A percentile compares a stretch with the other conserved stretches of the same genome.
Conservation (phyloP, 306 rosid genomes). For the Myrica gale region DNA sequence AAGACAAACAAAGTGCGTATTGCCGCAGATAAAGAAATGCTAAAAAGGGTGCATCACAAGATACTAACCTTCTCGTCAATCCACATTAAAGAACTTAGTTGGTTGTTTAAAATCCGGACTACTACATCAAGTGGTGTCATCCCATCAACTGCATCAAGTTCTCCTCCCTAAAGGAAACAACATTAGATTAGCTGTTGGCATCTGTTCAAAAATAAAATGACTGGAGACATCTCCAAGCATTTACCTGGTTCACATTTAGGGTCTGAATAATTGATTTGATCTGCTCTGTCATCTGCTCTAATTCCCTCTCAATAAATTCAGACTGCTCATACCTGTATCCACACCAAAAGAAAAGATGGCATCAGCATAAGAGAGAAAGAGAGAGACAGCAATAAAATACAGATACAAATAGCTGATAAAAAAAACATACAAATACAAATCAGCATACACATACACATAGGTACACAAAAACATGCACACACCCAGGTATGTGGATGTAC, state of each 20-base stretch:
- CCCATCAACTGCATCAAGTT: slow-evolving; percentile 65
- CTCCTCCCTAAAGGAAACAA: slow-evolving; percentile 73
- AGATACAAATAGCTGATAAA: too few species aligned
- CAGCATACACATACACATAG: too few species aligned
- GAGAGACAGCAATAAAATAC: background rate
- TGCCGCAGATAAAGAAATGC: background rate
- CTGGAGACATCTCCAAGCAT: slow-evolving; percentile 9
- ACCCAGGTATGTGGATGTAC: background rate
- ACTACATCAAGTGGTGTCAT: slow-evolving; percentile 84
- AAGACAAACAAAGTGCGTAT: background rate
- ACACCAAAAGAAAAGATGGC: background rate
- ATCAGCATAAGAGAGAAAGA: background rate
- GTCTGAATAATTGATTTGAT: slow-evolving; percentile 82
- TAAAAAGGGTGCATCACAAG: slow-evolving; percentile 13
- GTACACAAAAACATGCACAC: too few species aligned
- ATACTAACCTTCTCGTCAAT: slow-evolving; percentile 90
- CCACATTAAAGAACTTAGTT: slow-evolving; percentile 92
- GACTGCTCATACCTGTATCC: slow-evolving; percentile 81
- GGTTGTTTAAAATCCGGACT: slow-evolving; percentile 85
- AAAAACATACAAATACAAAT: too few species aligned
- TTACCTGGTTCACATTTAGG: slow-evolving; percentile 88
- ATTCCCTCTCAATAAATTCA: slow-evolving; percentile 85
- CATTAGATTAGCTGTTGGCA: slow-evolving; percentile 11
- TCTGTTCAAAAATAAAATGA: background rate
- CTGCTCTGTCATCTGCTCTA: slow-evolving; percentile 95